Conservation (phyloP, 176 grass and related monocot species). For the Pontederia crassipes region DNA sequence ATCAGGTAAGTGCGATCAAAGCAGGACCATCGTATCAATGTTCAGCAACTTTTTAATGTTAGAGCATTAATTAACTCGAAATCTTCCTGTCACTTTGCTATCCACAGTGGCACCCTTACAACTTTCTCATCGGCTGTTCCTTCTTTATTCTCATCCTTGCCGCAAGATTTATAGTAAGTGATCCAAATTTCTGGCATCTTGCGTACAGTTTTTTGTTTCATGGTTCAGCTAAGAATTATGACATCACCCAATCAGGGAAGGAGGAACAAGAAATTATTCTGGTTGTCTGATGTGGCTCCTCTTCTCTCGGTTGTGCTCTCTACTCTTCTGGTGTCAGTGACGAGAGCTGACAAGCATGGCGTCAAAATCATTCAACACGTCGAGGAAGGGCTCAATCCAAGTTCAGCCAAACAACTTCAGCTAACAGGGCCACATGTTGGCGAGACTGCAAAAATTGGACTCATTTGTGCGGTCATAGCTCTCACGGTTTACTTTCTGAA, state of each 20-base stretch:
- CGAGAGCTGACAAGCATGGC: constrained; percentile 70
- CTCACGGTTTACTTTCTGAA: constrained; percentile 41
- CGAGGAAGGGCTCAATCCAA: constrained; percentile 59
- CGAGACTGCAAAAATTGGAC: constrained; percentile 70
- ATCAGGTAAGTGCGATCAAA: constrained; percentile 38
- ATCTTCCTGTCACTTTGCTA: background rate
- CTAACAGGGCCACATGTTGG: constrained; percentile 37
- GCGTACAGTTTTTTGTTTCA: background rate
- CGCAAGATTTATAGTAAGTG: constrained; percentile 75
- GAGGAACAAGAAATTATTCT: constrained; percentile 80
- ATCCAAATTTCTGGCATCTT: constrained; percentile 1
- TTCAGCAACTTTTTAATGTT: background rate
- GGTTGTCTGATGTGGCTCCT: constrained; percentile 64
- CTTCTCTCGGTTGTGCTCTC: constrained; percentile 68
- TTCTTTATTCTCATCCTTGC: constrained; percentile 86
- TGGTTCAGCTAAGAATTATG: background rate
- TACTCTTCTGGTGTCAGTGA: constrained; percentile 55
- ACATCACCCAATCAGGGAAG: constrained; percentile 26
- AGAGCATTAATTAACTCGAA: background rate
- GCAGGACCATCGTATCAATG: background rate
- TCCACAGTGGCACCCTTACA: constrained; percentile 68
- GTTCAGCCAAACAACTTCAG: constrained; percentile 55
- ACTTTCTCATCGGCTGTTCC: constrained; percentile 76
- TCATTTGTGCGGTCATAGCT: constrained; percentile 75
- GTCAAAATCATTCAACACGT: constrained; percentile 92